These are phyloP conservation scores for Canariomyces notabilis DNA, from an alignment of 2,329 filamentous ascomycete genomes.

Conservation along the genomic window DNA sequence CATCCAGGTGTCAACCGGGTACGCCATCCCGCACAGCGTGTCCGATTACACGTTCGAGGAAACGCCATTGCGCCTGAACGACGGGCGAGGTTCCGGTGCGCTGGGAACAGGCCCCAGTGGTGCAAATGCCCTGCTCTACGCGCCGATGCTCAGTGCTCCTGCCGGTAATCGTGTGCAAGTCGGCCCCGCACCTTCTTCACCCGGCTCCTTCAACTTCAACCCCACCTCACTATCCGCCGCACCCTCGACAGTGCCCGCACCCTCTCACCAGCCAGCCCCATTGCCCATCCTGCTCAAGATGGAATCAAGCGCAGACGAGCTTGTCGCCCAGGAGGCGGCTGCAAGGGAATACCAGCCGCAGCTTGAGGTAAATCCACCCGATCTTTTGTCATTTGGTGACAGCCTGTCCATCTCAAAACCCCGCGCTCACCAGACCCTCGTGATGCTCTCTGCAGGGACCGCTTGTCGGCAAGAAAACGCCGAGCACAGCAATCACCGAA, in stretches of 20 bases:
- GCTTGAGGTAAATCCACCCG: slow-evolving; percentile 43
- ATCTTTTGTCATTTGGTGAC: neutral
- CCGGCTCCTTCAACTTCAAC: slow-evolving; percentile 25
- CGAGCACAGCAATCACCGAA: slow-evolving; percentile 70
- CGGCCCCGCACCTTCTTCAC: slow-evolving; percentile 24
- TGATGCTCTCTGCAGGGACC: slow-evolving; percentile 58
- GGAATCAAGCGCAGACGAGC: slow-evolving; percentile 38
- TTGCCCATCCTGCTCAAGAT: slow-evolving; percentile 31
- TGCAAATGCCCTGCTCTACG: slow-evolving; percentile 19
- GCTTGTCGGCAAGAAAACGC: slow-evolving; percentile 71
- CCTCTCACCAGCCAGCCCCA: slow-evolving; percentile 15
- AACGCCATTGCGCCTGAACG: slow-evolving; percentile 21
- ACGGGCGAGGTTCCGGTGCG: slow-evolving; percentile 13
- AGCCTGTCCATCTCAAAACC: neutral
- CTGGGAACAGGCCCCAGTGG: slow-evolving; percentile 20
- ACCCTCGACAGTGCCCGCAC: slow-evolving; percentile 8
- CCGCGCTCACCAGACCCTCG: slow-evolving; percentile 15
- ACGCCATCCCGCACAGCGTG: slow-evolving; percentile 37
- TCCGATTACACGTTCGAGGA: slow-evolving; percentile 27
- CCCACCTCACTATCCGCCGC: slow-evolving; percentile 15
- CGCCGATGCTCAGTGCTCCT: slow-evolving; percentile 22
- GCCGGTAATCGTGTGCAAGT: slow-evolving; percentile 16
- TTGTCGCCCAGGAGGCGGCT: slow-evolving; percentile 56
- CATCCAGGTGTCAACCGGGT: slow-evolving; percentile 38
- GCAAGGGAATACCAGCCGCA: slow-evolving; percentile 55